phyloP scores from a whole-genome alignment of 2,329 filamentous ascomycete genomes.

The Seiridium cupressi region DNA sequence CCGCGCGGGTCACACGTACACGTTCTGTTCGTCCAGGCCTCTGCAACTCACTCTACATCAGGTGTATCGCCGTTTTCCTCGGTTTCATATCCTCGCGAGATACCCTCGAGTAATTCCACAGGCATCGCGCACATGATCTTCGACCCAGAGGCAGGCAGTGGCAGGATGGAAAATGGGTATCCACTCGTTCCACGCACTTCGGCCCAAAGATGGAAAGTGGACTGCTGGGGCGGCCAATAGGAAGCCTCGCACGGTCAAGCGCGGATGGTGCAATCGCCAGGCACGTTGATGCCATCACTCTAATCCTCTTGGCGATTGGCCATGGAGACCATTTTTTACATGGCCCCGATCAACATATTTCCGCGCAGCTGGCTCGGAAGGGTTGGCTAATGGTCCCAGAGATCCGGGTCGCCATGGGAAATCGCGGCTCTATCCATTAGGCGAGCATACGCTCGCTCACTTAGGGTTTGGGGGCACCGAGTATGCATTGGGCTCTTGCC shows the following conservation, averaged over 20 bases:
- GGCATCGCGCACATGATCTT: not conserved
- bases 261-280: constrained; percentile 7
- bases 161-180: not conserved
- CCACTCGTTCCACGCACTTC: constrained; percentile 2
- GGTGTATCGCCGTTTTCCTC: not conserved
- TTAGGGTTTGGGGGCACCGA: not conserved
- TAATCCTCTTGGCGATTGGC: constrained; percentile 2
- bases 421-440: not conserved
- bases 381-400: not conserved
- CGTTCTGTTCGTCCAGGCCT: no score
- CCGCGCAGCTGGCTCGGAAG: not conserved
- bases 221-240: constrained; percentile 3
- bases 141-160: no score
- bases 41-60: no score
- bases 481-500: not conserved
- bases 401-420: not conserved
- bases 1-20: no score
- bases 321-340: not conserved
- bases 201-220: constrained; percentile 7
- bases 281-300: constrained; percentile 6
- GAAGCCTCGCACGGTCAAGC: not conserved
- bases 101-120: not conserved
- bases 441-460: not conserved
- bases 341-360: not conserved
- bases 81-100: not conserved